Conservation (phyloP, 176 grass and related monocot genomes). For the Avena eriantha region DNA sequence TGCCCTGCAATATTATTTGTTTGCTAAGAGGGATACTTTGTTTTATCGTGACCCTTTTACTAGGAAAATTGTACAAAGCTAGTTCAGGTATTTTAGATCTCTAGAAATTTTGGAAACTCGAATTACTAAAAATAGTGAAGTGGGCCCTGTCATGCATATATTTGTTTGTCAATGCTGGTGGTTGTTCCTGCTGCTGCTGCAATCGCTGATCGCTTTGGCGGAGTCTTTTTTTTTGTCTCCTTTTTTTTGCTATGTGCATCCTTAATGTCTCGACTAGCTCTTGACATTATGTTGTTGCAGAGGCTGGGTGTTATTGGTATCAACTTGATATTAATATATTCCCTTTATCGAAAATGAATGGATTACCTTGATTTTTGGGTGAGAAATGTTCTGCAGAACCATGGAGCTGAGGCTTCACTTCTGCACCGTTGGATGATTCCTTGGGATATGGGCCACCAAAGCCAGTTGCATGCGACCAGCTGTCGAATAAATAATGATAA, state of each 20-base stretch:
- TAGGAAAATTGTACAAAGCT: background rate
- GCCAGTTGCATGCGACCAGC: background rate
- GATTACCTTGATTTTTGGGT: background rate
- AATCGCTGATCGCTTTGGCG: background rate
- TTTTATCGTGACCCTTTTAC: background rate
- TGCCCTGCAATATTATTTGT: constrained; percentile 3
- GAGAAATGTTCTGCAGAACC: background rate
- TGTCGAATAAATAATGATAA: background rate
- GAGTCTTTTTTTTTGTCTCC: background rate
- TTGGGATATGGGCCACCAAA: background rate
- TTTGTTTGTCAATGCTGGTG: background rate
- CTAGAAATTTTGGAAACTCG: background rate
- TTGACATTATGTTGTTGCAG: background rate
- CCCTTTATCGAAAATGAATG: background rate
- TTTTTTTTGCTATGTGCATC: too few relatives aligned
- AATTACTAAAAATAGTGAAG: background rate
- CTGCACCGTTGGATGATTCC: background rate
- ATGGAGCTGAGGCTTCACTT: background rate
- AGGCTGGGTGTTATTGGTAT: background rate
- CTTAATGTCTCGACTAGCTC: background rate
- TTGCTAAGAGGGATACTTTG: constrained; percentile 3
- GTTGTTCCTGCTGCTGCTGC: background rate
- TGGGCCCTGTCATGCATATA: background rate
- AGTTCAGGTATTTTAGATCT: constrained; percentile 8
- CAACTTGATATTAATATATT: background rate